phyloP scores from a whole-genome alignment of 768 basidiomycete species.

The Gloeophyllum trabeum region DNA sequence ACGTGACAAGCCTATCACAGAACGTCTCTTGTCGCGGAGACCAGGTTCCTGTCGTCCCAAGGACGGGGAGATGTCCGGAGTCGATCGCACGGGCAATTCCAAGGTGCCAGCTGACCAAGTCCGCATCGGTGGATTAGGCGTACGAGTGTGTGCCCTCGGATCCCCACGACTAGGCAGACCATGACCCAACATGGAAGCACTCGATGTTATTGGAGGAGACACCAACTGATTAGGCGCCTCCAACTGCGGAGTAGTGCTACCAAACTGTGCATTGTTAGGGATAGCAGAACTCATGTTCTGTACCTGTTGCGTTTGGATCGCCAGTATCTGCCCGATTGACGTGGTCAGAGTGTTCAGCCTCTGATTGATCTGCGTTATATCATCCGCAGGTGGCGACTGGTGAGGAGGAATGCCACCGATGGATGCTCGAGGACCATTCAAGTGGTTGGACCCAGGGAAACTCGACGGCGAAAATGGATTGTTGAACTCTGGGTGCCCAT shows the following conservation, averaged over 20 bases:
- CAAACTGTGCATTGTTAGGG: slow-evolving; percentile 11
- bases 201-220: slow-evolving; percentile 26
- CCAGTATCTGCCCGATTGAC: slow-evolving; percentile 78
- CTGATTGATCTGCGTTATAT: slow-evolving; percentile 67
- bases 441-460: slow-evolving; percentile 10
- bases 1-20: slow-evolving; percentile 54
- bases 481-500: slow-evolving; percentile 57
- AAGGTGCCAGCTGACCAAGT: slow-evolving; percentile 81
- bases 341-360: slow-evolving; percentile 71
- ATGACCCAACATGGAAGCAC: slow-evolving; percentile 37
- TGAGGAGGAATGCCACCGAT: slow-evolving; percentile 61
- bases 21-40: slow-evolving; percentile 64
- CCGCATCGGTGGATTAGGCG: slow-evolving; percentile 61
- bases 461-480: slow-evolving; percentile 50
- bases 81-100: slow-evolving; percentile 55
- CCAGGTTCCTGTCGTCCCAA: slow-evolving; percentile 28
- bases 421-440: slow-evolving; percentile 42
- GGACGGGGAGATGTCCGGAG: slow-evolving; percentile 12
- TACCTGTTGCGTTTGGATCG: slow-evolving; percentile 65
- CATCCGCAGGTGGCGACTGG: slow-evolving; percentile 55
- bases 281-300: slow-evolving; percentile 30
- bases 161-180: slow-evolving; percentile 58
- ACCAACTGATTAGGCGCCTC: slow-evolving; percentile 33
- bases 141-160: slow-evolving; percentile 43
- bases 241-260: slow-evolving; percentile 20